These are phyloP conservation scores for Fusarium agapanthi DNA, from an alignment of 2,329 filamentous ascomycete species.

Conservation along the genomic window DNA sequence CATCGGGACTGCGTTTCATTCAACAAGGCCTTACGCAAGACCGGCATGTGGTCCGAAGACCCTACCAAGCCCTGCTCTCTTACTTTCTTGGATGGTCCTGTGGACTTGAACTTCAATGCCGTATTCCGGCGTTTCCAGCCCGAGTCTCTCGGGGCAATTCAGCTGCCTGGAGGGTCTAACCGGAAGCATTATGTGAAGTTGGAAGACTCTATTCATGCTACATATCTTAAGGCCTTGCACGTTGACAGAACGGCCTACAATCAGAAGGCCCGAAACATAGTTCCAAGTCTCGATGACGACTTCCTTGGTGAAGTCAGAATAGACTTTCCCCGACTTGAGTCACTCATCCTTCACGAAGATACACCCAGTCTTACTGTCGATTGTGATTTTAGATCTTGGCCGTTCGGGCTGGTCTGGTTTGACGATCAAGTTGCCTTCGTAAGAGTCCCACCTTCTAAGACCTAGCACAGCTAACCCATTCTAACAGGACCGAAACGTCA, in stretches of 20 bases:
- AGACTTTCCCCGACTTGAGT: not conserved
- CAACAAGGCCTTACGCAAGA: not conserved
- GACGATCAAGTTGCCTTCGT: not conserved
- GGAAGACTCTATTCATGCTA: rapidly evolving
- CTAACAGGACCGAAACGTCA: not conserved
- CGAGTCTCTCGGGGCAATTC: not conserved
- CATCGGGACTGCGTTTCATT: not conserved
- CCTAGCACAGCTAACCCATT: not conserved
- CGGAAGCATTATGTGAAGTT: not conserved
- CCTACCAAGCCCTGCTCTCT: not conserved
- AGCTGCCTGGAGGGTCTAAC: not conserved
- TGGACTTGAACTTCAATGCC: not conserved
- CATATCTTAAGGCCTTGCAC: not conserved
- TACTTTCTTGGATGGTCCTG: not conserved
- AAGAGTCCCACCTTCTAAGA: rapidly evolving
- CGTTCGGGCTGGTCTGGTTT: not conserved
- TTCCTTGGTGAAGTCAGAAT: not conserved
- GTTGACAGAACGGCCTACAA: not conserved
- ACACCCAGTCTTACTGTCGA: not conserved
- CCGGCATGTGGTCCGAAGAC: rapidly evolving
- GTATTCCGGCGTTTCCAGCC: rapidly evolving
- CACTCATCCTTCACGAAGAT: not conserved
- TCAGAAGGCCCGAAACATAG: rapidly evolving
- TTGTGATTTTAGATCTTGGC: not conserved
- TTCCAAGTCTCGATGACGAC: not conserved